Evolutionary conservation across 2,329 filamentous ascomycete genomes (phyloP).

Genomic region (Trichoderma afroharzianum): DNA sequence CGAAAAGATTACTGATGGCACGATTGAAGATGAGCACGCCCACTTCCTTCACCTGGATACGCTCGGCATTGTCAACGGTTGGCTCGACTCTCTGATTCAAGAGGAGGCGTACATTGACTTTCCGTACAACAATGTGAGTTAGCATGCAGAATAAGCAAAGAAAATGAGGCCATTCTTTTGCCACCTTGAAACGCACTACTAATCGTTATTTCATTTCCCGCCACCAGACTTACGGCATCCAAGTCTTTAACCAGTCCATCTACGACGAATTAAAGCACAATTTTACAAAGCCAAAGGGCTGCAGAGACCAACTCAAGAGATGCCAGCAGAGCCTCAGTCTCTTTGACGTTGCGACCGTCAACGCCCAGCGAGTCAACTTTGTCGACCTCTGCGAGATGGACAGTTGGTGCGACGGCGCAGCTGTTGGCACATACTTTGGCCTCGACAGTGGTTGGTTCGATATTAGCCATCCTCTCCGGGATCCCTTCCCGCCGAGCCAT

Average conservation of each 20-base stretch:
- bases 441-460: constrained; percentile 55
- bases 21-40: constrained; percentile 37
- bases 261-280: constrained; percentile 29
- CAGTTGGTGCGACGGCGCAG: constrained; percentile 49
- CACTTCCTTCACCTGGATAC: constrained; percentile 54
- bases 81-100: constrained; percentile 62
- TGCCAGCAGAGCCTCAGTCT: constrained; percentile 50
- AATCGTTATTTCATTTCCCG: not conserved
- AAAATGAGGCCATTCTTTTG: not conserved
- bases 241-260: constrained; percentile 49
- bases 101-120: constrained; percentile 53
- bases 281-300: constrained; percentile 41
- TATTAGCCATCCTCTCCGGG: constrained; percentile 51
- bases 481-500: constrained; percentile 63
- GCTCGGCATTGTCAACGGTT: constrained; percentile 67
- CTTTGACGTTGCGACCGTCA: constrained; percentile 47
- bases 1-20: constrained; percentile 35
- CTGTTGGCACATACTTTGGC: constrained; percentile 55
- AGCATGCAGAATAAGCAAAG: not conserved
- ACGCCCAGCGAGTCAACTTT: constrained; percentile 29
- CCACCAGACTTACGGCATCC: constrained; percentile 51
- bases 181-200: not conserved
- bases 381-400: constrained; percentile 44
- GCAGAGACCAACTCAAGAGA: constrained; percentile 47
- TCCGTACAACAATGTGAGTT: constrained; percentile 55